Conservation (phyloP, 805 yeast genomes). For the Saccharomyces kudriavzevii region DNA sequence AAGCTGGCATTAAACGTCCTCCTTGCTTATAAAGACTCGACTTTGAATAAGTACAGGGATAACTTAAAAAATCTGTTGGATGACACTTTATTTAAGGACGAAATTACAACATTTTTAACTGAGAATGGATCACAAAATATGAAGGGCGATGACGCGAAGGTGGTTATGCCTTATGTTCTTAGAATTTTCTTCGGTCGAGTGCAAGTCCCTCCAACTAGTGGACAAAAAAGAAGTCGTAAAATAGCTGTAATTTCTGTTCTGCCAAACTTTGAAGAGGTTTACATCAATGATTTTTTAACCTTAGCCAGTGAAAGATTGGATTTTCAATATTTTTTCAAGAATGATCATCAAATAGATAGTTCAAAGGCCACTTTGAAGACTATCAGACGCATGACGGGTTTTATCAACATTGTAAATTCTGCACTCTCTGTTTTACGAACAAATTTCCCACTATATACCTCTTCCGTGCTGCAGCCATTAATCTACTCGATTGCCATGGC, state of each 20-base stretch:
- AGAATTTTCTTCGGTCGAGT: constrained; percentile 83
- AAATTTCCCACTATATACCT: constrained; percentile 41
- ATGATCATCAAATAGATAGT: constrained; percentile 15
- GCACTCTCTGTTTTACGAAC: constrained; percentile 44
- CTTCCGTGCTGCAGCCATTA: constrained; percentile 48
- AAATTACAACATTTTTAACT: constrained; percentile 52
- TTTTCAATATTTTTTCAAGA: constrained; percentile 31
- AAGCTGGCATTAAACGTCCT: constrained; percentile 63
- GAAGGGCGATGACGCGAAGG: constrained; percentile 50
- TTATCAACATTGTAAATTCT: constrained; percentile 37
- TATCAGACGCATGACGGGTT: constrained; percentile 54
- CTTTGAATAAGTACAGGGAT: constrained; percentile 60
- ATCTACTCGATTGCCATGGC: constrained; percentile 47
- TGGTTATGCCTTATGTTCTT: constrained; percentile 62
- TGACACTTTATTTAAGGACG: constrained; percentile 80
- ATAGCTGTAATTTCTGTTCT: constrained; percentile 59
- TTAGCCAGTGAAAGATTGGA: constrained; percentile 53
- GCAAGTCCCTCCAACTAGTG: constrained; percentile 58
- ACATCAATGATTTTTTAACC: constrained; percentile 51
- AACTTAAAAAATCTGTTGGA: constrained; percentile 69
- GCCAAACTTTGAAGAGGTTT: constrained; percentile 45
- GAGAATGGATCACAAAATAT: constrained; percentile 44
- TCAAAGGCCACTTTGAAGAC: constrained; percentile 25
- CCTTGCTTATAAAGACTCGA: constrained; percentile 52
- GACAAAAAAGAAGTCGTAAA: constrained; percentile 64